These are phyloP conservation scores for Adansonia rubrostipa DNA, from an alignment of 441 rosid genomes.

Conservation along the genomic window DNA sequence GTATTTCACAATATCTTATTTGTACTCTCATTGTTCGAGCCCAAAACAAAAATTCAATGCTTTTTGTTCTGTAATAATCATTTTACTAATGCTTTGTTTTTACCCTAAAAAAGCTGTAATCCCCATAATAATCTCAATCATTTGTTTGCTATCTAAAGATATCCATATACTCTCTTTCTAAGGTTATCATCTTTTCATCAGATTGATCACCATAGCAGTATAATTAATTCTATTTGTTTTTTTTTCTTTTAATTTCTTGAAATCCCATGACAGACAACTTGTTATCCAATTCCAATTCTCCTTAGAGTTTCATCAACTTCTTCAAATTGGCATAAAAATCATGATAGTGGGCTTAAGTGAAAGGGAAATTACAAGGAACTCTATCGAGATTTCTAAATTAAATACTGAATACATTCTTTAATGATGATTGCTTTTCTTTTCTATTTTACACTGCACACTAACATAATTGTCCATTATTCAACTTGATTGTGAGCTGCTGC, in stretches of 20 bases:
- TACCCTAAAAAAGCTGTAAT: conserved; percentile 16
- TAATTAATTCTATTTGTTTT: too few species aligned
- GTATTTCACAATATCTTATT: neutral
- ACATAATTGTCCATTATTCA: conserved; percentile 32
- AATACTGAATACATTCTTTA: neutral
- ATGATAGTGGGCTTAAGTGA: too few species aligned
- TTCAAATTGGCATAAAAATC: too few species aligned
- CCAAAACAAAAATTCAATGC: neutral
- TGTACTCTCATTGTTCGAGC: neutral
- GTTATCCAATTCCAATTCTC: too few species aligned
- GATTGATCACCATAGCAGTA: neutral
- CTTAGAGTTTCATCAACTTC: too few species aligned
- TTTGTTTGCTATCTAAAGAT: conserved; percentile 28
- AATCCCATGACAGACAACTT: too few species aligned
- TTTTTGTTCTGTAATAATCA: neutral
- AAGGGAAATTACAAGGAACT: neutral
- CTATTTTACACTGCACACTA: neutral
- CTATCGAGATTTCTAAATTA: neutral
- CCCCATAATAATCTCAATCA: conserved; percentile 40
- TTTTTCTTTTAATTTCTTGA: too few species aligned
- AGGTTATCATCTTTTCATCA: neutral
- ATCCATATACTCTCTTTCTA: too few species aligned
- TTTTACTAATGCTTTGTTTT: conserved; percentile 28
- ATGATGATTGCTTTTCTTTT: neutral
- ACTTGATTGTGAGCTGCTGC: neutral